Evolutionary conservation across 1,284 basidiomycete species (phyloP), one percentile per base, ranked within the genome.

Genomic region (Heterobasidion occidentale): DNA sequence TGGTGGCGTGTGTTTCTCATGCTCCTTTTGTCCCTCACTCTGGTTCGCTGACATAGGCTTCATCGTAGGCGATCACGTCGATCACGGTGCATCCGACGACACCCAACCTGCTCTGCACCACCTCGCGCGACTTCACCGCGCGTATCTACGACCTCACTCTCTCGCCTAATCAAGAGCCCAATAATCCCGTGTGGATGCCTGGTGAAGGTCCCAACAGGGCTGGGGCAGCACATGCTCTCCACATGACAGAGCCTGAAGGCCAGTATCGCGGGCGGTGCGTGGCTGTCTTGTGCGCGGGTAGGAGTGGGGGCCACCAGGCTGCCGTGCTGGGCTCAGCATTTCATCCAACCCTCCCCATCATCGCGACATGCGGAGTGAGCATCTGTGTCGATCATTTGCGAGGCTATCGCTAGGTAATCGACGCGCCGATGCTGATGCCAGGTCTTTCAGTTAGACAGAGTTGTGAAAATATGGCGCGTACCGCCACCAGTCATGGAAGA

Each of bases 291-390:
- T 77, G 79, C 57, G 88, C 88, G 3, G 84, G 84, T 8, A 74
- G 79, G 53, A 83, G 86, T 36, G 88, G 86, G 7, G 88, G 88
- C 0, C 88, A 90, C 63, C 67, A 76, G 54, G 85, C 79, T 52
- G 82, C 84, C 36, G 85, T 89, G 9, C 67, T 86, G 3, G 75
- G 74, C 57, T 84, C 85, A 20, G 88, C 82, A 20, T 90, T 88
- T 65, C 85, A 90, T 66, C 75, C 78, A 0, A 67, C 68, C 6
- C 68, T 77, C 54, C 83, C 85, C 15, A 60, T 90, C 15, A 75
- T 90, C 57, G 87, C 87, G 14, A 90, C 88, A 9, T 84, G 86
- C 63, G 88, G 88, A 8, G 88, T 89, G 67, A 59, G 79, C 69
- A 47, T 44, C 8, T 42, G 27, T 17, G 27, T 54, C 27, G 27